Evolutionary conservation across 2,329 filamentous ascomycete genomes (phyloP), one percentile per base, ranked within the genome.

Genomic region (Mollisiaceae sp.): DNA sequence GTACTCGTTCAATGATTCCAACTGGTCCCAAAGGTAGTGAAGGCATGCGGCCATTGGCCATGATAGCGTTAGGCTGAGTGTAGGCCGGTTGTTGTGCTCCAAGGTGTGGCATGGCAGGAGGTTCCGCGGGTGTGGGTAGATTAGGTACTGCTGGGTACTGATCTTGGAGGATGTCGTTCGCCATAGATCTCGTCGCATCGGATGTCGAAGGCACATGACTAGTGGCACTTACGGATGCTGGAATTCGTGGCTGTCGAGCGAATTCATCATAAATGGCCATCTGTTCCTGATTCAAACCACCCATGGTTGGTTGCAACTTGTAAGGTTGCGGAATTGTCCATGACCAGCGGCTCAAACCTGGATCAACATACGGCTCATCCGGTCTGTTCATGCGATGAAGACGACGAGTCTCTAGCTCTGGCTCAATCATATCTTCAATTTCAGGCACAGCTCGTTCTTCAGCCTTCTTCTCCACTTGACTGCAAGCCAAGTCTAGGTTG

Each of bases 221-320:
- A 1, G 83, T 77, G 76, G 88, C 77, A 78, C 87, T 75, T 75
- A 83, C 75, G 80, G 88, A 77, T 67, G 83, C 71, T 75, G 83
- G 77, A 75, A 85, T 86, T 63, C 93, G 90, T 35, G 92, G 90
- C 76, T 97, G 93, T 63, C 93, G 86, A 11, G 92, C 93, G 77
- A 99, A 99, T 69, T 98, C 94, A 74, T 98, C 94, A 75, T 99
- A 99, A 32, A 99, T 96, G 12, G 92, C 92, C 82, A 98, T 87
- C 75, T 99, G 95, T 73, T 97, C 93, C 27, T 91, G 85, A 74
- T 97, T 98, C 60, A 99, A 81, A 4, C 94, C 94, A 60, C 85
- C 85, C 18, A 79, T 78, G 66, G 77, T 86, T 14, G 92, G 89
- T 43, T 91, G 90, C 71, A 97, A 87, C 74, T 95, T 93, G 81